Base-by-base conservation (phyloP, 2,329 filamentous ascomycete species). In the Colletotrichum sp. region DNA sequence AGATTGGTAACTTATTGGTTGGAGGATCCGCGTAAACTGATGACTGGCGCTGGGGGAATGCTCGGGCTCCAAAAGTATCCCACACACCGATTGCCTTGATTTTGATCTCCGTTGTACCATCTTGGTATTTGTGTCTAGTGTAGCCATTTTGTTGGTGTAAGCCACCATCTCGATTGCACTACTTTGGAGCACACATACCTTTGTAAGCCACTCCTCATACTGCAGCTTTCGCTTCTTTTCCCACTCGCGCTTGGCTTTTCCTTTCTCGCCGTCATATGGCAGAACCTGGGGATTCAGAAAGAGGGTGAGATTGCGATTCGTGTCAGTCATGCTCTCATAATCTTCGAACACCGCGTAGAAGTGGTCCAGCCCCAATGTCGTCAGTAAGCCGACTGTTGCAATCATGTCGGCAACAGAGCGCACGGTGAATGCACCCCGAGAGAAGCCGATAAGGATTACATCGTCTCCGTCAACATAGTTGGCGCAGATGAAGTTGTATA, bases 401-500 rank as follows among this genome's bases (percentile, higher is more conserved):
- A 91, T 85, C 85, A 91, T 88, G 48, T 89, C 88, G 4, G 88
- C 88, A 10, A 91, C 86, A 5, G 89, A 90, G 15, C 89, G 86
- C 4, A 86, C 89, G 0, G 89, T 92, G 77, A 91, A 92, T 6
- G 90, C 90, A 3, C 90, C 90, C n/a, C 90, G 86, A 2, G 89
- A 91, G 84, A 90, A 92, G 4, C 90, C 90, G 25, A 91, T 81
- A n/a, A 91, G 84, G 58, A 90, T 82, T 66, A 91, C 90, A 74
- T 91, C 87, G 76, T 92, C 90, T 4, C 89, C 89, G 69, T 88
- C 86, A 64, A 87, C 85, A 78, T 92, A 93, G 82, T 93, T 93
- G 78, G 89, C 87, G 70, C 90, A 91, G 2, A 93, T 84, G 79
- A 92, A 93, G 5, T 88, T 86, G 79, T 93, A 93, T 2, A 90